phyloP scores from a whole-genome alignment of 345 rosid genomes.

The Rhizophora mangle region DNA sequence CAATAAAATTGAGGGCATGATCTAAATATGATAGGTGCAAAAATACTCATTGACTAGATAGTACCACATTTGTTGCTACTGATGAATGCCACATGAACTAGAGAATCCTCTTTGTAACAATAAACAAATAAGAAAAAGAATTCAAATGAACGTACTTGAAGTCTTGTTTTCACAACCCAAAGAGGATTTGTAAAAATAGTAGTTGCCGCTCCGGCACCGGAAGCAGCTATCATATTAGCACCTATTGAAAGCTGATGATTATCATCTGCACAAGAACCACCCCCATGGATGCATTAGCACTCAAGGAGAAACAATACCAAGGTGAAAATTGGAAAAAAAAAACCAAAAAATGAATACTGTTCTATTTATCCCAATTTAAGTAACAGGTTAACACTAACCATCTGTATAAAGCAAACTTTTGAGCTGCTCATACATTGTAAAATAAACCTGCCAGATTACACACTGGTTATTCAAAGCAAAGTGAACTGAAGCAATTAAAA shows the following conservation, averaged over 20 bases:
- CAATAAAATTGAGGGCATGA: background rate
- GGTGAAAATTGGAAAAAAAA: background rate
- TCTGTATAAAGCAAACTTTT: conserved; percentile 51
- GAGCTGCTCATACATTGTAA: conserved; percentile 78
- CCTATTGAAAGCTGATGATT: conserved; percentile 58
- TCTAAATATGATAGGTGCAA: background rate
- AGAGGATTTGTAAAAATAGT: conserved; percentile 77
- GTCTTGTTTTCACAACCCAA: conserved; percentile 95
- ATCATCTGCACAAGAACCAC: conserved; percentile 36
- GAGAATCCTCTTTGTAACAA: background rate
- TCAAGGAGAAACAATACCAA: background rate
- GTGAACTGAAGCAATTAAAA: background rate
- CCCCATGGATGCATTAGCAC: background rate
- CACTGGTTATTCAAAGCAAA: conserved; percentile 8
- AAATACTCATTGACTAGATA: background rate
- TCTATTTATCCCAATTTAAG: background rate
- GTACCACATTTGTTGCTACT: background rate
- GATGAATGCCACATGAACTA: background rate
- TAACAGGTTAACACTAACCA: conserved; percentile 42
- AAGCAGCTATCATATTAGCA: conserved; percentile 77
- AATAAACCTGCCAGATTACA: conserved; percentile 57
- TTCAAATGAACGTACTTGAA: conserved; percentile 46
- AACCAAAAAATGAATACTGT: background rate
- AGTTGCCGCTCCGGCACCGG: conserved; percentile 88
- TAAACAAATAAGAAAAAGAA: background rate